Conservation (phyloP, 2,329 filamentous ascomycete genomes). For the Emergomyces orientalis region DNA sequence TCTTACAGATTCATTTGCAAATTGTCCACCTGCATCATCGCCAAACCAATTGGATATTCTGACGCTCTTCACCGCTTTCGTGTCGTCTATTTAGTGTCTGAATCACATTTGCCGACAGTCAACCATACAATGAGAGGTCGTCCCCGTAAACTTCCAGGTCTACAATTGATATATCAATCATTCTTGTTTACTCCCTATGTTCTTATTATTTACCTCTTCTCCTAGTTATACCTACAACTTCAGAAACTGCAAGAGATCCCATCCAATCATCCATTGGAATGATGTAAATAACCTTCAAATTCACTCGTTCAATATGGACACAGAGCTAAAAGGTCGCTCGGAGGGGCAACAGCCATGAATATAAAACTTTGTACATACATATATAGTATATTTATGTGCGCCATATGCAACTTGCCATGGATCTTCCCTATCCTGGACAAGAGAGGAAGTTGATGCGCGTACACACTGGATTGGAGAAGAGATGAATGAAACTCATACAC, state of each 20-base stretch:
- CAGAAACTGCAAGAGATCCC: too few species aligned
- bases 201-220: not conserved
- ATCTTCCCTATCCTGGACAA: not conserved
- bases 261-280: not conserved
- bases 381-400: not conserved
- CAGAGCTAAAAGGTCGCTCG: not conserved
- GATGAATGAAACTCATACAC: not conserved
- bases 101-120: too few species aligned
- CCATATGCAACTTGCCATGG: not conserved
- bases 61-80: constrained; percentile 30
- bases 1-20: constrained; percentile 17
- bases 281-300: not conserved
- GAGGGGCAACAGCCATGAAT: not conserved
- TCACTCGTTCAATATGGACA: not conserved
- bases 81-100: too few species aligned
- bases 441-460: not conserved
- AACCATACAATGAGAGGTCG: too few species aligned
- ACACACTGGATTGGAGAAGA: not conserved
- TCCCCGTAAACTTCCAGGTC: not conserved
- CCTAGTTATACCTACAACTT: too few species aligned
- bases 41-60: constrained; percentile 11
- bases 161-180: not conserved
- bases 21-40: constrained; percentile 10
- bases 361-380: not conserved
- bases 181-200: not conserved